These are phyloP conservation scores for Boletus reticulatus DNA, from an alignment of 768 basidiomycete species.

Conservation along the genomic window DNA sequence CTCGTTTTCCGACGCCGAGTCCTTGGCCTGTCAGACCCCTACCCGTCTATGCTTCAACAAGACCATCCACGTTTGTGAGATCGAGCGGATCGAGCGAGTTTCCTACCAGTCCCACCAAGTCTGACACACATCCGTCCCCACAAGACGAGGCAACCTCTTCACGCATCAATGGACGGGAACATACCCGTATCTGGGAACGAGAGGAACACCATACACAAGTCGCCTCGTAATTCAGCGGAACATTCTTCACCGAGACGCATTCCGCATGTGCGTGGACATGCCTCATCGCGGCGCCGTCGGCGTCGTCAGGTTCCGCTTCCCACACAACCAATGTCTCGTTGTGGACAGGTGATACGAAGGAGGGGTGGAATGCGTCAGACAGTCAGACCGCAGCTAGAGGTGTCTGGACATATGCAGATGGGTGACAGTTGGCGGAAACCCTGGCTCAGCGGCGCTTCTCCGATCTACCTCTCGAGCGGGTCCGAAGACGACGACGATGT, in stretches of 20 bases:
- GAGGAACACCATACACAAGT: constrained; percentile 13
- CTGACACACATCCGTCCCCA: background rate
- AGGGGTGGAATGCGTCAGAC: background rate
- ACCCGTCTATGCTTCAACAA: background rate
- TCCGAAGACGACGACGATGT: constrained; percentile 21
- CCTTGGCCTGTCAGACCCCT: constrained; percentile 6
- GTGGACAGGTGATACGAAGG: background rate
- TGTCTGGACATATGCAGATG: no score
- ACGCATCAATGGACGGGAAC: constrained; percentile 3
- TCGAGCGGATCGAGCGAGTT: constrained; percentile 1
- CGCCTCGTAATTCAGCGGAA: constrained; percentile 23
- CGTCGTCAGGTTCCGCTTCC: background rate
- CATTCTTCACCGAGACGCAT: constrained; percentile 27
- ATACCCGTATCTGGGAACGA: constrained; percentile 1
- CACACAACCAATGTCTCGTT: background rate
- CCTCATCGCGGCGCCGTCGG: constrained; percentile 12
- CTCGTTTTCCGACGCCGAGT: constrained; percentile 20
- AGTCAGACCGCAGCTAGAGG: no score
- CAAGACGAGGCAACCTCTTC: constrained; percentile 1
- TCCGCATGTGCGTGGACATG: background rate
- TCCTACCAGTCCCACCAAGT: constrained; percentile 11
- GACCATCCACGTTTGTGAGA: background rate
- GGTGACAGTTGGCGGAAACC: background rate
- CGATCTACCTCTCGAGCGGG: constrained; percentile 28
- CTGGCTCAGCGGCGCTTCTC: constrained; percentile 10